Conservation (phyloP, 208 protist genomes). For the Crithidia fasciculata region DNA sequence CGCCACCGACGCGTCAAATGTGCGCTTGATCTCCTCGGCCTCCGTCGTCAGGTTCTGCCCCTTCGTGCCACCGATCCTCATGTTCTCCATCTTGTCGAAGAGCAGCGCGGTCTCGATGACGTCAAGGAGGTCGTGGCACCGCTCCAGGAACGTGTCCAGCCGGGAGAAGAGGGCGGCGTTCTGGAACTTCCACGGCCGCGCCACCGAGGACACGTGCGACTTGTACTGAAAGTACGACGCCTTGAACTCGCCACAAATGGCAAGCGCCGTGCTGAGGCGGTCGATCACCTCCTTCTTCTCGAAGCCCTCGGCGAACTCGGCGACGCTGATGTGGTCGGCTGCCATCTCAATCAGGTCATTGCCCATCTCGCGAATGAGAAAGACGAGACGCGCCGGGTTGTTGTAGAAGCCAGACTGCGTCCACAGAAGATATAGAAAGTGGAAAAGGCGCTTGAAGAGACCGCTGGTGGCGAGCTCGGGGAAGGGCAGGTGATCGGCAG, state of each 20-base stretch:
- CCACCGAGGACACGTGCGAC: slow-evolving; percentile 71
- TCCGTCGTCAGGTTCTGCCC: slow-evolving; percentile 89
- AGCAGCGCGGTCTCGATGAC: slow-evolving; percentile 93
- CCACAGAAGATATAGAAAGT: slow-evolving; percentile 95
- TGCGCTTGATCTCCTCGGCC: slow-evolving; percentile 90
- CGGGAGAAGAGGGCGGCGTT: slow-evolving; percentile 95
- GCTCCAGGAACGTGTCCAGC: slow-evolving; percentile 96
- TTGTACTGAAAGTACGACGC: slow-evolving; percentile 95
- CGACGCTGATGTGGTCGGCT: slow-evolving; percentile 86
- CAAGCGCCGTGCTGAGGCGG: slow-evolving; percentile 82
- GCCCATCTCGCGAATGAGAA: slow-evolving; percentile 95
- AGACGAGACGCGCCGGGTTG: slow-evolving; percentile 90
- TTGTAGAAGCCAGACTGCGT: slow-evolving; percentile 94
- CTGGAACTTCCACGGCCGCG: slow-evolving; percentile 94
- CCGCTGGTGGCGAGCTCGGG: slow-evolving; percentile 77
- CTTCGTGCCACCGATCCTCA: slow-evolving; percentile 96
- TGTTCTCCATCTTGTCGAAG: slow-evolving; percentile 96
- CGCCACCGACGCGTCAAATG: slow-evolving; percentile 77
- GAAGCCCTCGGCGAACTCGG: slow-evolving; percentile 91
- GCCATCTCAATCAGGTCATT: slow-evolving; percentile 96
- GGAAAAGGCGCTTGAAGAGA: slow-evolving; percentile 91
- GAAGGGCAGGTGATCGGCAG: slow-evolving; percentile 70
- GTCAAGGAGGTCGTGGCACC: slow-evolving; percentile 96
- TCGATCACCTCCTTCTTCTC: slow-evolving; percentile 95
- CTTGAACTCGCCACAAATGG: slow-evolving; percentile 94